phyloP scores from a whole-genome alignment of 1,284 basidiomycete genomes.

The Porphyrellus sp. region DNA sequence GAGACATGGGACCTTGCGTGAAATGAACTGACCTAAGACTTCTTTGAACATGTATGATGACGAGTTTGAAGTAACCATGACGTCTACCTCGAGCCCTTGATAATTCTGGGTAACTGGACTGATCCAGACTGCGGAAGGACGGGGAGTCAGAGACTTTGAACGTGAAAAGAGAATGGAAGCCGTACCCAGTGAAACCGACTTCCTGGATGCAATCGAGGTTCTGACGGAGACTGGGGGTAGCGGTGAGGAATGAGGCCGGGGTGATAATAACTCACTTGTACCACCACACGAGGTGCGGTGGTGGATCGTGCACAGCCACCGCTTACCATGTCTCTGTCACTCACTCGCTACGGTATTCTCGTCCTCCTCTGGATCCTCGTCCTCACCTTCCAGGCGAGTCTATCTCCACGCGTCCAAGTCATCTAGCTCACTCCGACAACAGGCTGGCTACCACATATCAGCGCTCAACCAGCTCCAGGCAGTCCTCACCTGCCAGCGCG shows the following conservation, averaged over 20 bases:
- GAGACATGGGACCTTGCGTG: no score
- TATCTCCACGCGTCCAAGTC: background rate
- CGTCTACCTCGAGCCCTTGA: constrained; percentile 56
- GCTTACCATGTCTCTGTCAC: constrained; percentile 31
- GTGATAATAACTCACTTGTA: constrained; percentile 27
- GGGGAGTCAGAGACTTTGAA: background rate
- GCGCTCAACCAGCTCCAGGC: constrained; percentile 85
- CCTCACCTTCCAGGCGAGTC: constrained; percentile 58
- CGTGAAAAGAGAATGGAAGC: background rate
- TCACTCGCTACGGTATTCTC: constrained; percentile 60
- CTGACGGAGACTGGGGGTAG: constrained; percentile 44
- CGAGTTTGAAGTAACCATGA: constrained; percentile 67
- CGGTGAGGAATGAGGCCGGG: background rate
- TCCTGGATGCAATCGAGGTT: constrained; percentile 74
- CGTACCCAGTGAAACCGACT: constrained; percentile 61
- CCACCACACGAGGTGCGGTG: constrained; percentile 66
- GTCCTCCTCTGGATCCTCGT: constrained; percentile 63
- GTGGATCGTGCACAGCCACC: constrained; percentile 10
- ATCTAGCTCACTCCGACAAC: background rate
- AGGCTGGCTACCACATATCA: constrained; percentile 84
- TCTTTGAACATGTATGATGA: no score
- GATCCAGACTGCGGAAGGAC: constrained; percentile 47
- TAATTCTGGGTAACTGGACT: constrained; percentile 64
- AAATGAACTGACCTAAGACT: no score
- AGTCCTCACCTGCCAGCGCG: constrained; percentile 62